Base-by-base conservation (phyloP, 805 yeast genomes). In the Pichia thaimueangensis region DNA sequence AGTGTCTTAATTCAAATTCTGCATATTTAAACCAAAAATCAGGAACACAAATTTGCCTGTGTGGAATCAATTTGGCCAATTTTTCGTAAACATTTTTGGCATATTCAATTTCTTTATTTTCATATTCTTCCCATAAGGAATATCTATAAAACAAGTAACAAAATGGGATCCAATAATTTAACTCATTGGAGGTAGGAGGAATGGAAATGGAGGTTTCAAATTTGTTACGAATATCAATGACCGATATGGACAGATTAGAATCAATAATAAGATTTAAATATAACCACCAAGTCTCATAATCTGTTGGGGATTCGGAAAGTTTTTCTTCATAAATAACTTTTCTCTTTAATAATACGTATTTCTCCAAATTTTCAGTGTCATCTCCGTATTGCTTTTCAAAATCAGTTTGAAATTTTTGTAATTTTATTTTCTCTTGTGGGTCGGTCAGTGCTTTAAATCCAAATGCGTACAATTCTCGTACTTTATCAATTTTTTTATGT, bases 261-360 rank as follows among this genome's bases (percentile, higher is more conserved):
- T 70, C 68, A 39, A 72, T 72, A 11, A 78, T 52, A 20, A 86
- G 55, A 11, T 73, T 67, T 2, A 86, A 45, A 53, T 80, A 80
- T 0, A 74, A 57, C 91, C 95, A 88, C 97, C 97, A 89, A 0
- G 78, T 64, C 53, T 84, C 93, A 58, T 77, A 80, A 61, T 86
- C 85, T 0, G 43, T 31, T 1, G 86, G 80, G 40, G 74, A 66
- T 10, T 55, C 50, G 6, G 55, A 45, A 12, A 85, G 51, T 17
- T 62, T 65, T 3, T 63, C 57, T 52, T 80, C 80, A 56, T 83
- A 86, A 41, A 65, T 66, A 6, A 67, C 58, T 46, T 69, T 72
- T 45, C 95, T 64, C 52, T 82, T 82, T 2, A 62, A 48, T 15
- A 75, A 47, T 0, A 82, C 66, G 2, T 77, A 73, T 3, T 58